Percentiles rank a stretch among this genome's conserved stretches.
These are phyloP conservation scores for Thraustochytrium sp. DNA, from an alignment of 352 stramenopile genomes.

Conservation along the genomic window DNA sequence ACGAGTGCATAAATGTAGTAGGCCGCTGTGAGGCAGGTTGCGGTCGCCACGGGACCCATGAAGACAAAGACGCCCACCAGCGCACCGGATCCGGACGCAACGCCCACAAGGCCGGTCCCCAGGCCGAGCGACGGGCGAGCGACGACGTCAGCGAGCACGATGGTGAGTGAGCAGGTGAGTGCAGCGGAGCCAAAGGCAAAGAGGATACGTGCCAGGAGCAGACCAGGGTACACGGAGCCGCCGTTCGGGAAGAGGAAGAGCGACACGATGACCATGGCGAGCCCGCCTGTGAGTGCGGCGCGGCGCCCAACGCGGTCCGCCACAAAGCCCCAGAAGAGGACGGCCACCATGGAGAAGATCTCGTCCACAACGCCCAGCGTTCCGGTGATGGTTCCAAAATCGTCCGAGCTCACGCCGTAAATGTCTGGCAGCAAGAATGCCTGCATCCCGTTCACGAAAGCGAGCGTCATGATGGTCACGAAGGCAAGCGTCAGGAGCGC, in stretches of 20 bases:
- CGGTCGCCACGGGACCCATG: neutral
- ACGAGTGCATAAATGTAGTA: conserved; percentile 23
- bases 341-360: neutral
- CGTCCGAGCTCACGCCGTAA: neutral
- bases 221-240: conserved; percentile 18
- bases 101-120: conserved; percentile 4
- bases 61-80: conserved; percentile 40
- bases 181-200: conserved; percentile 12
- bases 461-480: neutral
- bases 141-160: conserved; percentile 19
- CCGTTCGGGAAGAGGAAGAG: conserved; percentile 31
- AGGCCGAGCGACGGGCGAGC: neutral
- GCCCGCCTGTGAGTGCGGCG: neutral
- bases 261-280: neutral
- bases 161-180: conserved; percentile 8
- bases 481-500: conserved; percentile 7
- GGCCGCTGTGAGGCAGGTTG: conserved; percentile 8
- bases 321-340: conserved; percentile 24
- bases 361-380: conserved; percentile 28
- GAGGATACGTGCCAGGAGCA: neutral
- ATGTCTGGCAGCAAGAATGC: conserved; percentile 24
- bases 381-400: conserved; percentile 34
- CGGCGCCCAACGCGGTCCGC: conserved; percentile 11
- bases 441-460: conserved; percentile 35
- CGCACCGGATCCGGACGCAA: conserved; percentile 25